A percentile compares a stretch with the other conserved stretches of the same genome.
These are phyloP conservation scores for Arctium minus DNA, from an alignment of 129 eudicot species.

Conservation along the genomic window DNA sequence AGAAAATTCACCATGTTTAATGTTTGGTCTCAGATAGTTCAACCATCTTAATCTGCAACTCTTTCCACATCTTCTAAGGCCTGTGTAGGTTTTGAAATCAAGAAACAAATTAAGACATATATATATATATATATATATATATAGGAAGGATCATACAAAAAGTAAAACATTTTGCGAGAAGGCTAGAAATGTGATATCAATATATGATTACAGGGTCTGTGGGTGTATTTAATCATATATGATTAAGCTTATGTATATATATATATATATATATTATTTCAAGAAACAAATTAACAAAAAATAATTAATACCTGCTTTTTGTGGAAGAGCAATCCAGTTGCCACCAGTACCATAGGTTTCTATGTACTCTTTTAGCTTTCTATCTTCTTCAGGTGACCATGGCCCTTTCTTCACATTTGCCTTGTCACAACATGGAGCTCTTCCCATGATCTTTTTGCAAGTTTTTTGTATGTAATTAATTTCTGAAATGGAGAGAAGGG, in stretches of 20 bases:
- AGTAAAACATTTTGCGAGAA: no score
- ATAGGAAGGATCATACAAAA: no score
- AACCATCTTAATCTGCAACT: constrained; percentile 90
- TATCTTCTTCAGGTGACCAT: constrained; percentile 88
- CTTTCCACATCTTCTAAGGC: constrained; percentile 70
- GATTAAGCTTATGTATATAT: no score
- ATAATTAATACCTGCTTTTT: constrained; percentile 51
- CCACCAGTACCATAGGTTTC: constrained; percentile 67
- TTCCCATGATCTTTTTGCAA: constrained; percentile 43
- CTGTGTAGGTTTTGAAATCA: constrained; percentile 15
- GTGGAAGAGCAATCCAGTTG: constrained; percentile 75
- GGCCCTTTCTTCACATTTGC: constrained; percentile 80
- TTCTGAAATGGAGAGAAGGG: not conserved
- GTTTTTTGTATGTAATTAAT: constrained; percentile 10
- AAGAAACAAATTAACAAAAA: not conserved
- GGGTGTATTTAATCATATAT: no score
- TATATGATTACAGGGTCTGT: no score
- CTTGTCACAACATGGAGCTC: constrained; percentile 86
- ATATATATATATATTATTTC: not conserved
- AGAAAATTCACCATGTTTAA: constrained; percentile 91
- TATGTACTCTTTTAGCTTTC: constrained; percentile 54
- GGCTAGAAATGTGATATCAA: no score
- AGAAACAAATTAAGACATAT: not conserved
- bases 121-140: not conserved
- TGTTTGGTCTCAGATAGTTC: constrained; percentile 86